phyloP scores from a whole-genome alignment of 169 alveolate species.

The Neospora caninum region DNA sequence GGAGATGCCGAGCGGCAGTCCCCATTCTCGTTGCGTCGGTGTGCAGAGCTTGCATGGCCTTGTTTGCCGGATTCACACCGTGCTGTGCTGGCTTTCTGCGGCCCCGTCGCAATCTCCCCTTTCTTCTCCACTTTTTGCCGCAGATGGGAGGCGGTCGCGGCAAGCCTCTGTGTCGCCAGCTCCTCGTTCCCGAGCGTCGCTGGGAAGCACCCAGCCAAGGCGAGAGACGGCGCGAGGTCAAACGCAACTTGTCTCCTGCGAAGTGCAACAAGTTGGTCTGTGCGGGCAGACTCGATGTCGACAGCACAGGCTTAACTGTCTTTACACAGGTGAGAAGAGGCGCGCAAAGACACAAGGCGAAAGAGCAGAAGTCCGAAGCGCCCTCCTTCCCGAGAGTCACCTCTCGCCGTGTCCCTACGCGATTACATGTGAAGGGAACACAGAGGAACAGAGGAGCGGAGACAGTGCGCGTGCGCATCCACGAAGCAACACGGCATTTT shows the following conservation, averaged over 20 bases:
- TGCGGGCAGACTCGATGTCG: slow-evolving; percentile 44
- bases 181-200: slow-evolving; percentile 18
- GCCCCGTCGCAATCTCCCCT: too few relatives aligned
- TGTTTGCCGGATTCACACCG: too few relatives aligned
- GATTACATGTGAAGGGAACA: too few relatives aligned
- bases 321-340: slow-evolving; percentile 37
- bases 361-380: background rate
- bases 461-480: too few relatives aligned
- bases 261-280: slow-evolving; percentile 29
- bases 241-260: background rate
- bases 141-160: slow-evolving; percentile 18
- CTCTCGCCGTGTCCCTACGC: background rate
- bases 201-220: background rate
- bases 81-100: too few relatives aligned
- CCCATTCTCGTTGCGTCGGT: too few relatives aligned
- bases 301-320: slow-evolving; percentile 45
- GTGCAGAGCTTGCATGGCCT: too few relatives aligned
- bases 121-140: too few relatives aligned
- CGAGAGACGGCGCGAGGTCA: background rate
- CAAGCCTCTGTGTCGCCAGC: slow-evolving; percentile 32
- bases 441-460: too few relatives aligned
- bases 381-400: background rate
- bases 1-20: too few relatives aligned
- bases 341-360: background rate
- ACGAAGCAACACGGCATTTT: too few relatives aligned